Base-by-base conservation (phyloP, 495 filamentous ascomycete species). In the Clavariopsis aquatica region DNA sequence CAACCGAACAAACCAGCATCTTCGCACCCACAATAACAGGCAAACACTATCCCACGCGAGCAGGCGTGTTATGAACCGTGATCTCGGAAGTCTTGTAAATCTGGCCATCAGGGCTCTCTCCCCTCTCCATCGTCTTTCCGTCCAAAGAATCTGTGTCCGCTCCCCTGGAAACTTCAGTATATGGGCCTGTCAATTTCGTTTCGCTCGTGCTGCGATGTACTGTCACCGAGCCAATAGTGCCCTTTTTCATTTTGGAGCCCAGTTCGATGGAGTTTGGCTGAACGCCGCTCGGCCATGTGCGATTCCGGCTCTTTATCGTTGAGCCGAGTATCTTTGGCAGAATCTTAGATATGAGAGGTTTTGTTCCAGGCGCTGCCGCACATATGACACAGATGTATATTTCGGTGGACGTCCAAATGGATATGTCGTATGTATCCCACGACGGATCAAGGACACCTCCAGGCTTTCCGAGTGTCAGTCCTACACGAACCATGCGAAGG, bases 351-450 rank as follows among this genome's bases (percentile, higher is more conserved):
- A 60, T n/a, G 4, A 60, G 29, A 8, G 57, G 57, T 26, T 60
- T 60, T 0, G 47, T 23, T 19, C 43, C 60, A n/a, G 60, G 60
- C 20, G 60, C 60, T 28, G 49, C 43, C n/a, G 60, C 60, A 26
- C 60, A 63, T n/a, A 63, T 55, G 29, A 63, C 17, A 29, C 49
- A 26, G 34, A 56, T 27, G 36, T 63, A 47, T n/a, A 63, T 29
- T 23, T 63, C 60, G 1, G 34, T 43, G 10, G 60, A 29, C 1
- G 60, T 63, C 60, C 60, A 63, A 41, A 63, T 56, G 2, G 49
- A 43, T 29, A 52, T 36, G 28, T 53, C 49, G 29, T 55, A 53
- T 1, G 49, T 43, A n/a, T 53, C 49, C 60, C 60, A 63, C 20
- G 49, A 10, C 1, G 22, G 23, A 22, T 63, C 60, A 19, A 34